Conservation (phyloP, 2,329 filamentous ascomycete species). For the Thelonectria discophora region DNA sequence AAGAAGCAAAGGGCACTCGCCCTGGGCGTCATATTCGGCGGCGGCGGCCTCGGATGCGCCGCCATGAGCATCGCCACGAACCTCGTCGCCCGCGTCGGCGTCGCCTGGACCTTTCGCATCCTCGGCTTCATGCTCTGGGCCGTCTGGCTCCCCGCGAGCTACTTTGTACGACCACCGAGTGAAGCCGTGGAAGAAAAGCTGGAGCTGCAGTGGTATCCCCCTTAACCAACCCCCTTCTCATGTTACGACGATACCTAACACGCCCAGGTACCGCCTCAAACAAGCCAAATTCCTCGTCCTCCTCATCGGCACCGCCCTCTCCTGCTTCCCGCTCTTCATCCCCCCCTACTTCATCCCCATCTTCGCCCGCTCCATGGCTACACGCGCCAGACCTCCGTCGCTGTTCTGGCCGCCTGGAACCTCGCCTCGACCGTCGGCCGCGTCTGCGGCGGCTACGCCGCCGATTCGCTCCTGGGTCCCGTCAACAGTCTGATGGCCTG, state of each 20-base stretch:
- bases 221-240: no score
- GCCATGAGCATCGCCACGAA: constrained; percentile 42
- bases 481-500: constrained; percentile 42
- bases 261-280: constrained; percentile 41
- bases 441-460: constrained; percentile 38
- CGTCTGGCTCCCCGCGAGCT: constrained; percentile 43
- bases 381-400: constrained; percentile 35
- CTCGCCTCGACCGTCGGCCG: constrained; percentile 42
- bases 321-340: constrained; percentile 40
- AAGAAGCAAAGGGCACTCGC: constrained; percentile 41
- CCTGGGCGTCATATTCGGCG: constrained; percentile 44
- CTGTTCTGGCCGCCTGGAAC: constrained; percentile 43
- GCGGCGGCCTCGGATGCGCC: constrained; percentile 43
- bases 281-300: constrained; percentile 38
- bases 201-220: constrained; percentile 39
- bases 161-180: constrained; percentile 36
- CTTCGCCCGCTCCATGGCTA: constrained; percentile 39
- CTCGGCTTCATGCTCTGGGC: constrained; percentile 41
- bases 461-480: constrained; percentile 39
- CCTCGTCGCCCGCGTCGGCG: constrained; percentile 33
- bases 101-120: constrained; percentile 43
- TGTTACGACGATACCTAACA: no score
- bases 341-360: constrained; percentile 41
- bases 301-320: constrained; percentile 37
- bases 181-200: constrained; percentile 21